Base-by-base conservation (phyloP, 805 yeast species). In the Priceomyces castillae region DNA sequence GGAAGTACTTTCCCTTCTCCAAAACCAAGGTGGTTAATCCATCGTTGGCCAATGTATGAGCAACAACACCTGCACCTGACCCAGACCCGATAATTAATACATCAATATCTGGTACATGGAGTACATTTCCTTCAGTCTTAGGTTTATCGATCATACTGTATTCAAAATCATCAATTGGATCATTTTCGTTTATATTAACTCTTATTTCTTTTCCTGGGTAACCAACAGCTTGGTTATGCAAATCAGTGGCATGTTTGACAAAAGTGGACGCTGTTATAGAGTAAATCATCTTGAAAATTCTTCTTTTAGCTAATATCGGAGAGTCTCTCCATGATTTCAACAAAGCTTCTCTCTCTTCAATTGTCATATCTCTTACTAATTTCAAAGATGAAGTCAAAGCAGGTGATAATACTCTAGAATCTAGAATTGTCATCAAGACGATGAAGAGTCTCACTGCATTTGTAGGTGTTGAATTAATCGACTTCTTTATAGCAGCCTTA, bases 31-130 rank as follows among this genome's bases (percentile, higher is more conserved):
- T 70, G 22, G 56, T 61, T 52, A 53, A 62, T 11, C 82, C 82
- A 28, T 62, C 64, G 5, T 62, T 56, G 1, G 74, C 57, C 33
- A 78, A 64, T 1, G 74, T 64, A 37, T 69, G 69, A 3, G 80
- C 82, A 0, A 66, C 74, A 0, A 77, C 82, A 5, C 81, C 80
- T 1, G 79, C 78, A 4, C 80, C 77, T 10, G 74, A 56, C 1
- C 83, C 83, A 3, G 79, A 72, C 3, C 83, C 82, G 31, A 77
- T 62, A 30, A 78, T 65, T 10, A 73, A 57, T 2, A 61, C 78
- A 46, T 77, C 81, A 23, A 68, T 49, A n/a, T 64, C 56, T 4
- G 71, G 69, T 35, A 69, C 41, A 42, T 62, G 57, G 30, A 69
- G 57, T 44, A 65, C 72, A 4, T 49, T 38, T 12, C 57, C 57